Evolutionary conservation across 495 filamentous ascomycete species (phyloP), one percentile per base, ranked within the genome.

Genomic region (Acidiella bohemica): DNA sequence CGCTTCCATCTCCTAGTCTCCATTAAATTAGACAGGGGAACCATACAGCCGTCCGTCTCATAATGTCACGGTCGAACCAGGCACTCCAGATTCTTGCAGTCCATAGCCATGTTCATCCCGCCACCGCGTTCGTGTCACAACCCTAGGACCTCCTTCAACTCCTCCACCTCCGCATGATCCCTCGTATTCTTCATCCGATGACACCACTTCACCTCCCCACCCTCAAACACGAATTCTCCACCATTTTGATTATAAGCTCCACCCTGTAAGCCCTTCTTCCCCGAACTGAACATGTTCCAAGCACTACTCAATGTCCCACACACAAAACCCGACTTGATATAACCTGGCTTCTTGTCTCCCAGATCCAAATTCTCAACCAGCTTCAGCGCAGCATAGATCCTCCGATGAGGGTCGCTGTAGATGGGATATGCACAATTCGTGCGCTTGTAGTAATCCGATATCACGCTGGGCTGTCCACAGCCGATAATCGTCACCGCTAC

Each of bases 151-250:
- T 67, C 57, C 59, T 67, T 65, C 32, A 86, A 42, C 40, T 77
- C 71, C 1, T 65, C 56, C 0, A 90, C 59, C 65, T 83, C 81
- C 0, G 70, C 67, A 51, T 94, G 86, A 53, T 87, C 84, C 28
- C 82, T 55, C 16, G 83, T 86, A 38, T 69, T 80, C 47, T 63
- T 62, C 84, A 94, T 94, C 1, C 85, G 67, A 57, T 85, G 79
- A 49, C 77, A 84, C 84, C 84, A 92, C 2, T 67, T 71, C 1
- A 82, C 6, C 31, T 59, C 56, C 25, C 7, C 25, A 53, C 75
- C 78, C 32, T 70, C 67, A 51, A 84, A 86, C 23, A 93, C 41
- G 49, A 87, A 85, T 58, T 93, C 86, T 0, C 84, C 86, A 2
- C 86, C 86, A n/a, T 82, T 74, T 59, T 87, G 80, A 26, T 66